A percentile compares a stretch with the other conserved stretches of the same genome.
Evolutionary conservation across 2,329 filamentous ascomycete species (phyloP).

Genomic region (Blastomyces emzantsi): DNA sequence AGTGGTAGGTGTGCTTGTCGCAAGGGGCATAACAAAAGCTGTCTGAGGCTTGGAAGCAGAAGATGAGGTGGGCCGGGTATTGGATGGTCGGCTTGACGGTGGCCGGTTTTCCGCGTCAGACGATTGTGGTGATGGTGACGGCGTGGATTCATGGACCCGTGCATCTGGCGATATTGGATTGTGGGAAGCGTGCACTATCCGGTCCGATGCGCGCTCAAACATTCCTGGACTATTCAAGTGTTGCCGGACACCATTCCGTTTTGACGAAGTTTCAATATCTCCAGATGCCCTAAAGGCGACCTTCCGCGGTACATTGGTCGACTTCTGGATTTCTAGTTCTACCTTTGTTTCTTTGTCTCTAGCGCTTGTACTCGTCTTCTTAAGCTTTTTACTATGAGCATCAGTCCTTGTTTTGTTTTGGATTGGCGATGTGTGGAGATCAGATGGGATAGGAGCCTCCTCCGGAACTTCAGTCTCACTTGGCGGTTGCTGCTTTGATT

Average conservation of each 20-base stretch:
- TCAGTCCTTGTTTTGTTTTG: not conserved
- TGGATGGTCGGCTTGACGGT: slow-evolving; percentile 55
- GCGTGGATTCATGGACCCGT: slow-evolving; percentile 38
- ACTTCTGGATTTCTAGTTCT: not conserved
- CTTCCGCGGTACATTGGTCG: not conserved
- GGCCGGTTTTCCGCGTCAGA: slow-evolving; percentile 75
- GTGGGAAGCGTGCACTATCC: not conserved
- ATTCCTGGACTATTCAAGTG: not conserved
- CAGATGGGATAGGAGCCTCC: not conserved
- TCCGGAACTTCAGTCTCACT: not conserved
- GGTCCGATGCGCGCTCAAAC: not conserved
- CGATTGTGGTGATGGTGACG: slow-evolving; percentile 62
- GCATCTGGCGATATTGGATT: slow-evolving; percentile 18
- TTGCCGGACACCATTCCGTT: not conserved
- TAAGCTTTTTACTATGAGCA: not conserved
- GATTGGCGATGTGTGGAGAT: slow-evolving; percentile 1
- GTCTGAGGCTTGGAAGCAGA: slow-evolving; percentile 30
- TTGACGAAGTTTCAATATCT: not conserved
- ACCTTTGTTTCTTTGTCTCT: not conserved
- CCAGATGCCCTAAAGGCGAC: slow-evolving; percentile 2
- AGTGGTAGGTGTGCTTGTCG: slow-evolving; percentile 32
- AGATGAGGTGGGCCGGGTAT: slow-evolving; percentile 32
- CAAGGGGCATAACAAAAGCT: slow-evolving; percentile 36
- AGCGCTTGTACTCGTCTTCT: not conserved
- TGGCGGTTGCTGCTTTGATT: not conserved